A percentile compares a stretch with the other conserved stretches of the same genome.
Evolutionary conservation across 1,284 basidiomycete genomes (phyloP).

Genomic region (Marasmius oreades): DNA sequence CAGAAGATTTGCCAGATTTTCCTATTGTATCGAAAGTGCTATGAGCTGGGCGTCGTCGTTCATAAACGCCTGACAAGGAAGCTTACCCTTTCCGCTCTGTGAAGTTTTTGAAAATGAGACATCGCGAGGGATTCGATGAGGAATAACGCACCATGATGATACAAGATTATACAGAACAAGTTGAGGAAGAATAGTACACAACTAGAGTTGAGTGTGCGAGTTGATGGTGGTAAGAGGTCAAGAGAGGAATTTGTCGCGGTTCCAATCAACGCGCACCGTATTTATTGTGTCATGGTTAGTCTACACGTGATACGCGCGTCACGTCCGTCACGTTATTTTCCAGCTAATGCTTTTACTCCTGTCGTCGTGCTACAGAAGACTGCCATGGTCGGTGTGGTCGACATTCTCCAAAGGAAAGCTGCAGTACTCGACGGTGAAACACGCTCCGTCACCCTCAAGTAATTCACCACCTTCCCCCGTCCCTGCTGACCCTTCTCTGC

Average conservation of each 20-base stretch:
- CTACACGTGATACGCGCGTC: constrained; percentile 24
- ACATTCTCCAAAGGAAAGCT: neutral
- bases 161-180: constrained; percentile 16
- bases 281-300: constrained; percentile 35
- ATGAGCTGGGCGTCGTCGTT: neutral
- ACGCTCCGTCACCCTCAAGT: neutral
- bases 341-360: neutral
- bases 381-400: neutral
- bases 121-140: constrained; percentile 2
- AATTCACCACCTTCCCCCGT: neutral
- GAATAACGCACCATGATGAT: constrained; percentile 35
- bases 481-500: constrained; percentile 18
- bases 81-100: constrained; percentile 49
- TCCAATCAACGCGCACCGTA: constrained; percentile 26
- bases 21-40: constrained; percentile 4
- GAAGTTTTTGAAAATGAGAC: constrained; percentile 7
- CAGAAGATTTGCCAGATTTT: constrained; percentile 49
- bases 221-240: constrained; percentile 41
- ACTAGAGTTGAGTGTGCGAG: constrained; percentile 9
- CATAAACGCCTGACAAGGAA: neutral
- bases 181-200: constrained; percentile 14
- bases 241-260: constrained; percentile 42
- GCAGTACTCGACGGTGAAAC: neutral
- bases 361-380: neutral
- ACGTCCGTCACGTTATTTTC: neutral